Base-by-base conservation (phyloP, 768 basidiomycete genomes). In the Obba rivulosa region DNA sequence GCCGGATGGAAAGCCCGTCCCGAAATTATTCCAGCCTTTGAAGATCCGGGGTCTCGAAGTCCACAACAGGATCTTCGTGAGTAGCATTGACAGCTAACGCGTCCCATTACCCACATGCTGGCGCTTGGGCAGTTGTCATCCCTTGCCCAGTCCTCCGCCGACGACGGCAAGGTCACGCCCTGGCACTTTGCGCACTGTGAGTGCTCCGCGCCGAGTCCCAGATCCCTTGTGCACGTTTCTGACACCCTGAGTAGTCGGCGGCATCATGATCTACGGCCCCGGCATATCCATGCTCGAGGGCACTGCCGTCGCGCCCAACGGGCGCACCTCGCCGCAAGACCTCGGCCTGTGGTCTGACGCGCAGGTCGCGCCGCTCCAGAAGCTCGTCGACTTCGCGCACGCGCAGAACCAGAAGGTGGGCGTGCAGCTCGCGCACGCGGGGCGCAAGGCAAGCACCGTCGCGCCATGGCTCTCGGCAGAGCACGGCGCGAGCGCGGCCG, bases 341-440 rank as follows among this genome's bases (percentile, higher is more conserved):
- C 38, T 8, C 39, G 85, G 83, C 1, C 59, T 87, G 39, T 87
- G 84, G 83, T 63, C 70, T 13, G 83, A 83, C 50, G 66, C 69
- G 2, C 85, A 87, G 28, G 71, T 65, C 50, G 68, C 60, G 10
- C 55, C 64, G 2, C 57, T 77, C 37, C 68, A 74, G 47, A 59
- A 73, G 22, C 69, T 88, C 52, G 77, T 81, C 57, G 77, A 83
- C 48, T 85, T 87, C 44, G 82, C 82, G 13, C 82, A 86, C 57
- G 75, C 79, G 1, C 81, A 83, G 54, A 75, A 71, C 36, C 78
- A 83, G 57, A 79, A 80, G 43, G 75, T 89, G 11, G 87, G 71
- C 7, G 80, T 89, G 43, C 88, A 90, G 60, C 74, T 90, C 11
- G 81, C 74, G 0, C 87, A 90, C 52, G 84, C 84, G 0, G 87